Base-by-base conservation (phyloP, 2,329 filamentous ascomycete genomes). In the Penicillium aurantiogriseum region DNA sequence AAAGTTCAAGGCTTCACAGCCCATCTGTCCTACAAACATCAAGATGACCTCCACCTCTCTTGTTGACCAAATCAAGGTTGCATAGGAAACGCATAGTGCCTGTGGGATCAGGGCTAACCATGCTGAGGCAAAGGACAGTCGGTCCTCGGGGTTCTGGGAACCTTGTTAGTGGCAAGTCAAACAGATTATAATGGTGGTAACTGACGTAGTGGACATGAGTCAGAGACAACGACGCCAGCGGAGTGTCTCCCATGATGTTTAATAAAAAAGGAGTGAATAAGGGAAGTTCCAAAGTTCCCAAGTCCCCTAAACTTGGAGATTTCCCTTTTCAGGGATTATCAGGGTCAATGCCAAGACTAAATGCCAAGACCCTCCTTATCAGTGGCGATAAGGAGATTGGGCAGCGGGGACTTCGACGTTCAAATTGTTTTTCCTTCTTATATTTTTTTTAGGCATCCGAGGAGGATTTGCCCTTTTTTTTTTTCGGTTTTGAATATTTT, bases 201-300 rank as follows among this genome's bases (percentile, higher is more conserved):
- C 85, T 71, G 79, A 95, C 92, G 82, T 97, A 97, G 80, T 94
- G 91, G 67, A 97, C 92, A 79, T 97, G 93, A 11, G 94, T 97
- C 66, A 99, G 79, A 51, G 93, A 96, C 60, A 99, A 84, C 25
- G 93, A 97, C 51, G 92, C 91, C 56, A 97, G 81, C 40, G 90
- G 86, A 54, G 70, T 67, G 55, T 77, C 74, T 35, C 64, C 66
- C 66, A 70, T 73, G 36, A 51, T 49, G 23, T 3, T 2, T 9
- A 9, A 29, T 10, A 8, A 35, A 25, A 8, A 33, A 33, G 31
- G 31, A 45, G 19, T 64, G 57, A 29, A 49, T 29, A 23, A 25
- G 15, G 11, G 48, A 47, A 35, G 45, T 47, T 47, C 23, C 9
- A 27, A 46, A 46, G 42, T 21, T n/a, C 15, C 31, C 11, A 8